Base-by-base conservation (phyloP, 2,329 filamentous ascomycete species). In the Saccharata proteae region DNA sequence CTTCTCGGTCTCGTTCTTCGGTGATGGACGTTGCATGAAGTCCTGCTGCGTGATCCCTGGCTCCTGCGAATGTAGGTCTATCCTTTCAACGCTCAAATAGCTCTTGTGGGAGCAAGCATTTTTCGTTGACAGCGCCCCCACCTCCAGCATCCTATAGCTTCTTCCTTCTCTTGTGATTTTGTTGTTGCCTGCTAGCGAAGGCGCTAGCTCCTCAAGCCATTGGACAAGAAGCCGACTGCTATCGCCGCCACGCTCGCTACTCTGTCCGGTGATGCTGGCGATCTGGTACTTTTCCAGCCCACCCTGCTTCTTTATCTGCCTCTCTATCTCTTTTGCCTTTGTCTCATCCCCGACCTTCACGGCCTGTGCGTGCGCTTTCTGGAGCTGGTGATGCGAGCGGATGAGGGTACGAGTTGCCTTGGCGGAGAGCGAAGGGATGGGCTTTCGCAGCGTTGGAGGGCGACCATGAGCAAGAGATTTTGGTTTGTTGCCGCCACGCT, bases 51-150 rank as follows among this genome's bases (percentile, higher is more conserved):
- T 51, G 42, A 98, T 98, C 1, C 74, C 77, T 1, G 77, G 65
- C 27, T 77, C 77, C 49, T 93, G 84, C 37, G 85, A 90, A 55
- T 92, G 81, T 34, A 98, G 61, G 50, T 98, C 90, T 51, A 98
- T 94, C 40, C 85, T 73, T 38, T 77, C 71, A 45, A 93, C 74
- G 20, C 80, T 64, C 44, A 96, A 80, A 25, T 70, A 51, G 5
- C 65, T 65, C 24, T 45, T 80, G 38, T 64, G 71, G 1, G 85
- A 88, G 54, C 85, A 93, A 10, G 79, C 80, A 52, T 98, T 98
- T 22, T 70, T 69, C 3, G 76, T 80, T 43, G 83, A 92, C 31
- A 98, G 61, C 1, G 86, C 80, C 6, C 90, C 90, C 29, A 98
- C 76, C 56, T 98, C 90, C 5, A 98, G 73, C 60, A 96, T 74